phyloP scores from a whole-genome alignment of 129 eudicot species.

The Deinandra increscens region DNA sequence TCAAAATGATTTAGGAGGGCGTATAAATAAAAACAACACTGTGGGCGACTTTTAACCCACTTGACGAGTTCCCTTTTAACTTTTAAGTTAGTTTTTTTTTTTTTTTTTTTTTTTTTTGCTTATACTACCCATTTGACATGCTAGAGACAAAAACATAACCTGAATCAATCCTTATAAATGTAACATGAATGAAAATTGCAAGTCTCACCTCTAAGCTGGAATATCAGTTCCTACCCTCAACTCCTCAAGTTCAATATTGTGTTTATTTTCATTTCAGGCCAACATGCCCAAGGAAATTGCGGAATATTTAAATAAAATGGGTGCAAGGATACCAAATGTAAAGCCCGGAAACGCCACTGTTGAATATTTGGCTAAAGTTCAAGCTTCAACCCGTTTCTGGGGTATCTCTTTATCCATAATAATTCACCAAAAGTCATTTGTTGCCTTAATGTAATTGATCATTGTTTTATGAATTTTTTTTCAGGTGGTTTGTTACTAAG shows the following conservation, averaged over 20 bases:
- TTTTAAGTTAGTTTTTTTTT: not conserved
- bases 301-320: constrained; percentile 92
- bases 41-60: too few species aligned
- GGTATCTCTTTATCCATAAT: constrained; percentile 42
- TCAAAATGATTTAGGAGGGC: not conserved
- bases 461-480: constrained; percentile 16
- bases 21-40: not conserved
- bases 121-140: not conserved
- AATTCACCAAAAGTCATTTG: not conserved
- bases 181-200: not conserved
- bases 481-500: constrained; percentile 85
- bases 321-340: constrained; percentile 92
- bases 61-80: too few species aligned
- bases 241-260: not conserved
- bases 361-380: constrained; percentile 79
- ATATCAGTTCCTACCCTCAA: not conserved
- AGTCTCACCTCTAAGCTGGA: not conserved
- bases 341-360: constrained; percentile 97
- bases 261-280: constrained; percentile 54
- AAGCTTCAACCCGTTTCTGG: constrained; percentile 99
- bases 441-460: not conserved
- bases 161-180: not conserved
- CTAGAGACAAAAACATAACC: constrained; percentile 5
- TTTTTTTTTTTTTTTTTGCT: not conserved
- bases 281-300: constrained; percentile 99